Base-by-base conservation (phyloP, 345 rosid species). In the Citrus maxima region DNA sequence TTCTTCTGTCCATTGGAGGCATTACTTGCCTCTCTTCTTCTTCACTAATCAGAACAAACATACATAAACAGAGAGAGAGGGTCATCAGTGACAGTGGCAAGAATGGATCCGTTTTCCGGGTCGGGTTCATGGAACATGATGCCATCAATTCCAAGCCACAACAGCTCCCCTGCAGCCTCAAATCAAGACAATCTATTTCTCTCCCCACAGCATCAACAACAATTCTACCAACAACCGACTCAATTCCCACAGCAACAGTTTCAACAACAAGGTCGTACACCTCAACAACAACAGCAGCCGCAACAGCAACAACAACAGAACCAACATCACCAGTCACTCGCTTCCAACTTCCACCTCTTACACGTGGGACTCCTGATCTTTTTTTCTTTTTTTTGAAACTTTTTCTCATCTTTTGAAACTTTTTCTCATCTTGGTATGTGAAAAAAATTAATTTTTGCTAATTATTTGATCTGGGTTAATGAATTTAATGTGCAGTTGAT, bases 311-410 rank as follows among this genome's bases (percentile, higher is more conserved):
- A 79, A 40, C 86, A 77, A 24, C 94, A 89, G 81, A 84, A 76
- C 16, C 92, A 86, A 8, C 95, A 87, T 10, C 98, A 93, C 77
- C 97, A 93, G 79, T 93, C 98, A 4, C 91, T 95, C 28, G 97
- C 98, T 30, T 95, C 98, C 51, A 97, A 91, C 77, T 95, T 92
- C 79, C 95, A 92, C 82, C 92, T 95, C 79, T 81, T 86, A 70
- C 92, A 85, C 27, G 97, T 95, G 19, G 4, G 76, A 64, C 28
- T 79, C n/a, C 54, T 14, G 7, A 25, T 18, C 12, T 62, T 32
- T 28, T n/a, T 10, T 38, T 10, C 7, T 9, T 49, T 16, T 54
- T 10, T 21, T 56, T 0, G n/a, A 56, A 21, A 56, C n/a, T n/a
- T n/a, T n/a, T n/a, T n/a, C n/a, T n/a, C n/a, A n/a, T n/a, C 27